Evolutionary conservation across 139 green algal genomes (phyloP).

Genomic region (Astrephomene gubernaculifera): DNA sequence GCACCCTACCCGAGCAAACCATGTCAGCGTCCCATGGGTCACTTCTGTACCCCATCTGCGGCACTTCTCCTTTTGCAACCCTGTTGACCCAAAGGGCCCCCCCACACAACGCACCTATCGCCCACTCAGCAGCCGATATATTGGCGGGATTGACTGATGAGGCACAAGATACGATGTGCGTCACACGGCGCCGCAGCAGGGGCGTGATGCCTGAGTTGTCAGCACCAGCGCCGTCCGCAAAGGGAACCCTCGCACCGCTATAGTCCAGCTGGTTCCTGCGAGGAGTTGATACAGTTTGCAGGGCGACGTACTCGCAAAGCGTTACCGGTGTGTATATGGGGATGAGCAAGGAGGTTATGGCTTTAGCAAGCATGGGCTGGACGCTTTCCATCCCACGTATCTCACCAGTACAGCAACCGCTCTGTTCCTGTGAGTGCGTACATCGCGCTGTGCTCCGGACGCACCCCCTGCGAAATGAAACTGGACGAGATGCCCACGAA

Average conservation of each 20-base stretch:
- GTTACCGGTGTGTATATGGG: too few species aligned
- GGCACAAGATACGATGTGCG: slow-evolving; percentile 21
- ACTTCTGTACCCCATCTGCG: too few species aligned
- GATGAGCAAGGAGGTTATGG: too few species aligned
- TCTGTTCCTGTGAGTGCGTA: slow-evolving; percentile 45
- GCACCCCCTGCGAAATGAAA: slow-evolving; percentile 46
- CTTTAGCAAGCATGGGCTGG: too few species aligned
- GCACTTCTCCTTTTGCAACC: too few species aligned
- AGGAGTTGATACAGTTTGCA: too few species aligned
- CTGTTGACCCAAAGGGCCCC: too few species aligned
- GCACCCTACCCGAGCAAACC: too few species aligned
- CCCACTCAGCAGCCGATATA: not conserved
- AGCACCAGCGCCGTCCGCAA: slow-evolving; percentile 46
- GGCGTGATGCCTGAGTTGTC: slow-evolving; percentile 55
- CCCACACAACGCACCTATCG: too few species aligned
- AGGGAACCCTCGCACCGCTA: slow-evolving; percentile 28
- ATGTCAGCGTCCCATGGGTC: too few species aligned
- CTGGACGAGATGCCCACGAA: slow-evolving; percentile 46
- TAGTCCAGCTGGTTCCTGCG: slow-evolving; percentile 44
- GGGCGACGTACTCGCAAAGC: too few species aligned
- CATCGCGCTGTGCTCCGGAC: not conserved
- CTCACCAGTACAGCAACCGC: slow-evolving; percentile 46
- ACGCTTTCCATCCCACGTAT: too few species aligned
- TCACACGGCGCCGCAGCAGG: slow-evolving; percentile 40
- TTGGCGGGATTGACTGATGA: not conserved